phyloP scores from a whole-genome alignment of 768 basidiomycete species.

The Podaxis sp. region DNA sequence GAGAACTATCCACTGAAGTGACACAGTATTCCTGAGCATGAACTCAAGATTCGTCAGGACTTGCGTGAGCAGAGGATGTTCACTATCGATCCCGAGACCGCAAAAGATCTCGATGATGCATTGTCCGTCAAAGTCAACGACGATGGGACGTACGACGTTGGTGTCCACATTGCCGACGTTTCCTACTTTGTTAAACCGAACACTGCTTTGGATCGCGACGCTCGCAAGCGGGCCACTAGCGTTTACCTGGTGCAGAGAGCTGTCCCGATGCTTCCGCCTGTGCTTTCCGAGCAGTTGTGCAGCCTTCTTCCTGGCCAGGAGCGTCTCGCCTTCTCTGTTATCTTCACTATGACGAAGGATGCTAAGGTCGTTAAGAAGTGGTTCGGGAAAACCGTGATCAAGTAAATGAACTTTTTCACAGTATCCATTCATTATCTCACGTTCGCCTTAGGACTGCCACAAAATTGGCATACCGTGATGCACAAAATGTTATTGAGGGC shows the following conservation, averaged over 20 bases:
- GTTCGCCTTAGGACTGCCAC: slow-evolving; percentile 64
- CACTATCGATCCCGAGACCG: slow-evolving; percentile 87
- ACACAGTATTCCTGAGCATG: slow-evolving; percentile 82
- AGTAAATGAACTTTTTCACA: slow-evolving; percentile 42
- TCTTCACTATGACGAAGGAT: slow-evolving; percentile 84
- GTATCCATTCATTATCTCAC: slow-evolving; percentile 3
- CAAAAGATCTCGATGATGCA: slow-evolving; percentile 95
- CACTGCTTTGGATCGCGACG: slow-evolving; percentile 97
- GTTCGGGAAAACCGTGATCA: slow-evolving; percentile 92
- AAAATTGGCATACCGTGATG: slow-evolving; percentile 80
- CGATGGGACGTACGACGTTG: slow-evolving; percentile 90
- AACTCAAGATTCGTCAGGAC: slow-evolving; percentile 86
- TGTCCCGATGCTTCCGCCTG: slow-evolving; percentile 95
- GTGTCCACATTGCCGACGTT: slow-evolving; percentile 96
- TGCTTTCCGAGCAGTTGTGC: slow-evolving; percentile 91
- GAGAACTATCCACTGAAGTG: not conserved
- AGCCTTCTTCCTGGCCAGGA: slow-evolving; percentile 87
- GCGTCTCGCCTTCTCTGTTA: slow-evolving; percentile 84
- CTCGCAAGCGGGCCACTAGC: slow-evolving; percentile 93
- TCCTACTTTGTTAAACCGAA: slow-evolving; percentile 94
- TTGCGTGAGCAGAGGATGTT: slow-evolving; percentile 83
- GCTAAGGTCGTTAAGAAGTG: slow-evolving; percentile 83
- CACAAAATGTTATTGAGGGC: slow-evolving; percentile 81
- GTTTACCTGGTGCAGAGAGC: slow-evolving; percentile 96
- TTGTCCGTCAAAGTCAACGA: slow-evolving; percentile 86